These are phyloP conservation scores for Euphrasia confusa DNA, from an alignment of 257 asterid species.

Conservation along the genomic window DNA sequence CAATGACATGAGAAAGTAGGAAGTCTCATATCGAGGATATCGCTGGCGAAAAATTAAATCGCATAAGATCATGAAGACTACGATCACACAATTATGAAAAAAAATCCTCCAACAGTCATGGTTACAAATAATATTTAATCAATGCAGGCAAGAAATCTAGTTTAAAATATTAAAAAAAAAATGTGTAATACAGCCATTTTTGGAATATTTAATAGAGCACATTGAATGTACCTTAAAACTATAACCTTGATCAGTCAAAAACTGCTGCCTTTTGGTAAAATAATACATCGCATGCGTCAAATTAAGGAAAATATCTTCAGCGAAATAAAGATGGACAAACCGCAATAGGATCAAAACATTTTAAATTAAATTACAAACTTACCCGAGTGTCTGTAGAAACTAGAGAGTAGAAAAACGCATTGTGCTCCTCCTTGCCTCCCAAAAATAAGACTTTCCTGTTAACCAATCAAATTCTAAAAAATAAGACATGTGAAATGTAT, in stretches of 20 bases:
- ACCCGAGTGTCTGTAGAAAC: constrained; percentile 98
- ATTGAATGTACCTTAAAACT: constrained; percentile 83
- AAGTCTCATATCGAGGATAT: too few species aligned
- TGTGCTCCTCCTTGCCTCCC: constrained; percentile 98
- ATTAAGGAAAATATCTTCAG: constrained; percentile 1
- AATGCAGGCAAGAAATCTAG: too few species aligned
- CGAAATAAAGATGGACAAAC: background rate
- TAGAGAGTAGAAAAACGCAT: constrained; percentile 95
- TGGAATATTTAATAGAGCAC: constrained; percentile 1
- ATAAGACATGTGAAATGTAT: background rate
- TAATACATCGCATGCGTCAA: constrained; percentile 84
- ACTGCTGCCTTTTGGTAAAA: constrained; percentile 95
- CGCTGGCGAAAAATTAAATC: too few species aligned
- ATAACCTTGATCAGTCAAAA: constrained; percentile 96
- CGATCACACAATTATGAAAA: too few species aligned
- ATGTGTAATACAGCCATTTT: too few species aligned
- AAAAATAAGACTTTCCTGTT: constrained; percentile 78
- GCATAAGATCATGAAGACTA: too few species aligned
- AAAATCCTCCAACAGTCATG: too few species aligned
- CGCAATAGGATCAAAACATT: constrained; percentile 19
- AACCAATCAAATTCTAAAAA: constrained; percentile 18
- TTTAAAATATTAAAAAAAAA: too few species aligned
- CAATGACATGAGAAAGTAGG: too few species aligned
- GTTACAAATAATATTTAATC: too few species aligned
- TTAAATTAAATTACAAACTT: constrained; percentile 8